Evolutionary conservation across 2,329 filamentous ascomycete genomes (phyloP), one percentile per base, ranked within the genome.

Genomic region (Aspergillus luchuensis): DNA sequence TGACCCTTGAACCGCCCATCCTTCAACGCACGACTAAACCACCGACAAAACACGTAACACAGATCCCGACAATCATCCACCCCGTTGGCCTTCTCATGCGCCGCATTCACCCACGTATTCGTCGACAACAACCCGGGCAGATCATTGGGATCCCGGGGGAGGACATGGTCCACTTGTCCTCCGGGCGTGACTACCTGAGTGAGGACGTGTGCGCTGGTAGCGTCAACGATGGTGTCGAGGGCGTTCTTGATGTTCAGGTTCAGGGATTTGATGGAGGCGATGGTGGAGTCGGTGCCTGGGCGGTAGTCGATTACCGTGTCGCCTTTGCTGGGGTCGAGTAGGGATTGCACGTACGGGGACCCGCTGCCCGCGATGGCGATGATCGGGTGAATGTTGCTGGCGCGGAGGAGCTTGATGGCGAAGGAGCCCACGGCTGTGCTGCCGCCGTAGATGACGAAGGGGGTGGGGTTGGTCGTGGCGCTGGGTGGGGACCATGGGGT

Each of bases 301-400:
- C 87, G 84, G 72, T 89, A 88, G 74, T 89, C 86, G 59, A 89
- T 70, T 21, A 89, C 74, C 0, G 77, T 74, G 67, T 89, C 86
- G 41, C 86, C 85, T 67, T 84, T 84, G 55, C 70, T 72, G 8
- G 71, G 70, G 67, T 86, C 82, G 57, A 88, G 80, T 33, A 87
- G 73, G 0, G 67, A 71, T 69, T 83, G 76, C 3, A 88, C 84
- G 64, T 83, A 83, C 2, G 79, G 67, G 8, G 72, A 72, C 5
- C 82, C 83, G 2, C 78, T 75, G 6, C 87, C 87, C 0, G 86
- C 85, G 7, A 89, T 78, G 61, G 80, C 82, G 63, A 89, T 85
- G 47, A 89, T 73, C 0, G 87, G 87, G 71, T 88, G 85, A 62
- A 89, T 84, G 68, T 85, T 84, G 60, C 80, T 80, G 8, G 76